Evolutionary conservation across 176 grass and related monocot species (phyloP).

Genomic region (Carex pumila): DNA sequence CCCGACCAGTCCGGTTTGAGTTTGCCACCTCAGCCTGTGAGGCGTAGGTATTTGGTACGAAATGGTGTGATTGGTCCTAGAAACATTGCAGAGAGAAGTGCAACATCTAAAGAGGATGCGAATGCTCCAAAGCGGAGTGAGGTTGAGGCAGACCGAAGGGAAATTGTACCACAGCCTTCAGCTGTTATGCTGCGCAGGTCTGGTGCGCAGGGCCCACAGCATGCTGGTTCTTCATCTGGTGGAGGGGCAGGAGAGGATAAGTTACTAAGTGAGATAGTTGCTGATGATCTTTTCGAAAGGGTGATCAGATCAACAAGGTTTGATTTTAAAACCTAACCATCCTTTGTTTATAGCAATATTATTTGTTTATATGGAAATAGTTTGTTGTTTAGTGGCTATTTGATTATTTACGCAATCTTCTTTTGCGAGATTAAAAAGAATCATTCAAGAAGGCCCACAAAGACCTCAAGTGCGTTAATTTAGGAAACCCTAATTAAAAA

Average conservation of each 20-base stretch:
- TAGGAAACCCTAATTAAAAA: neutral
- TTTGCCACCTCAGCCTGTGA: conserved; percentile 33
- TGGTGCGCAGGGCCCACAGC: neutral
- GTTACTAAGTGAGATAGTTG: neutral
- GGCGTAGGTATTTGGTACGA: conserved; percentile 12
- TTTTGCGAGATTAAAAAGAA: neutral
- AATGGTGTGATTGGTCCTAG: conserved; percentile 22
- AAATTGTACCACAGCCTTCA: conserved; percentile 36
- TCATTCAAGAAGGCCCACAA: neutral
- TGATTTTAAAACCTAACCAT: neutral
- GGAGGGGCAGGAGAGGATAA: neutral
- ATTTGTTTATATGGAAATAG: neutral
- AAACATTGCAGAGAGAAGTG: conserved; percentile 19
- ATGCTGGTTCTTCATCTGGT: neutral
- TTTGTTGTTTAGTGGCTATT: neutral
- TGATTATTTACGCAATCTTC: neutral
- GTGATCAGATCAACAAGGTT: conserved; percentile 14
- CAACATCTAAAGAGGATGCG: conserved; percentile 15
- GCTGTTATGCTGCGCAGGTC: conserved; percentile 11
- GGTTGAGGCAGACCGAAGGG: conserved; percentile 20
- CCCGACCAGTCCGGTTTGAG: conserved; percentile 41
- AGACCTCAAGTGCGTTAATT: neutral
- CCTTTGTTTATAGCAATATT: neutral
- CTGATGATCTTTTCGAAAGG: neutral
- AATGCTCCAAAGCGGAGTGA: conserved; percentile 27